Evolutionary conservation across 169 alveolate genomes (phyloP).

Genomic region (Eimeria falciformis): DNA sequence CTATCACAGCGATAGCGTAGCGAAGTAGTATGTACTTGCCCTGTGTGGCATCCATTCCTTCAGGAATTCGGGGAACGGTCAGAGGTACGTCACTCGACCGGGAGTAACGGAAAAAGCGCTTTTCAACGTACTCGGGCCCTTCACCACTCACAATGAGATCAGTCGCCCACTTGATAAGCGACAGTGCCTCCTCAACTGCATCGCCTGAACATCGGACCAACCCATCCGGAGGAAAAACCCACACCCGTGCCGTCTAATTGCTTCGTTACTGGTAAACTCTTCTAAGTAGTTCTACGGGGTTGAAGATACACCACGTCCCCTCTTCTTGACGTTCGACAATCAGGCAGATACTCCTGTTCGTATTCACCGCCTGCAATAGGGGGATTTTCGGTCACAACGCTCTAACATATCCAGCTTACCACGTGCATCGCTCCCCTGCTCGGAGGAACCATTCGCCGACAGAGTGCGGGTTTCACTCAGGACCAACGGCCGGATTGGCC

Average conservation of each 20-base stretch:
- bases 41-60: constrained; percentile 39
- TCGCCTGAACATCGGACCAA: not conserved
- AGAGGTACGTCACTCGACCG: not conserved
- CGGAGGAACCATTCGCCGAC: not conserved
- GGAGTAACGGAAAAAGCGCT: constrained; percentile 22
- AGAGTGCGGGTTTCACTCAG: constrained; percentile 39
- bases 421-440: constrained; percentile 2
- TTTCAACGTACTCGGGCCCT: constrained; percentile 56
- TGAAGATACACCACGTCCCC: no score
- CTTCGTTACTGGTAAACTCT: no score
- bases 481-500: constrained; percentile 26
- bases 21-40: constrained; percentile 67
- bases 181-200: constrained; percentile 37
- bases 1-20: constrained; percentile 38
- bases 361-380: no score
- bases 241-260: not conserved
- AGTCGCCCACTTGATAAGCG: constrained; percentile 25
- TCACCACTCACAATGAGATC: constrained; percentile 52
- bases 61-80: constrained; percentile 19
- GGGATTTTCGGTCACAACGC: no score
- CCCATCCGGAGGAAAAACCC: not conserved
- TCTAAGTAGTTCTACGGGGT: no score
- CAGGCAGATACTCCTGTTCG: no score
- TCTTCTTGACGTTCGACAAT: no score
- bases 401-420: no score